Conservation (phyloP, 2,329 filamentous ascomycete species). For the Monilinia vaccinii-corymbosi region DNA sequence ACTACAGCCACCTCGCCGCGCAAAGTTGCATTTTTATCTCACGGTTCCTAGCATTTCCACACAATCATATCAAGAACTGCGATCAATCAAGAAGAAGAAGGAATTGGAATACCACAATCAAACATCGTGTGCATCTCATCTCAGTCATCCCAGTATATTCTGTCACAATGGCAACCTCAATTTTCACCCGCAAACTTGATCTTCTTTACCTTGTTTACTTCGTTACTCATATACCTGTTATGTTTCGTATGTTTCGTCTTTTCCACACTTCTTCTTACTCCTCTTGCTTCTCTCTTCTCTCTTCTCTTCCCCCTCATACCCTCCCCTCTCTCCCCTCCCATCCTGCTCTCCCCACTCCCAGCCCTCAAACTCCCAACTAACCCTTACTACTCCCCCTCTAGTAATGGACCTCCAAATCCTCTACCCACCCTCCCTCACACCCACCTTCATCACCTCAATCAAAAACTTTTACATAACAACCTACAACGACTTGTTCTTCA, state of each 20-base stretch:
- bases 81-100: background rate
- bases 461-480: slow-evolving; percentile 49
- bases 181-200: slow-evolving; percentile 27
- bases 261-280: too few relatives aligned
- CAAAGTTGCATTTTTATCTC: background rate
- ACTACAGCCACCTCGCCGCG: background rate
- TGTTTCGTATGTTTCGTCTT: slow-evolving; percentile 42
- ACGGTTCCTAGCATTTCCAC: background rate
- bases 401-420: slow-evolving; percentile 52
- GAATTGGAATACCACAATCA: rapidly evolving
- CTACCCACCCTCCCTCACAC: slow-evolving; percentile 44
- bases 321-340: too few relatives aligned
- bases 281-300: too few relatives aligned
- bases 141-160: background rate
- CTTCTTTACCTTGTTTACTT: slow-evolving; percentile 49
- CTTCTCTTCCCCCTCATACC: too few relatives aligned
- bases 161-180: slow-evolving; percentile 22
- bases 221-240: slow-evolving; percentile 49
- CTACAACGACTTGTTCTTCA: slow-evolving; percentile 57
- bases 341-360: background rate
- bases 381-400: slow-evolving; percentile 30
- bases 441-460: slow-evolving; percentile 39
- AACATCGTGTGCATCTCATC: background rate
- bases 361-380: background rate
- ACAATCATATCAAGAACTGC: background rate